Evolutionary conservation across 192 early-diverging fungal genomes (phyloP).

Genomic region (Entrophospora sp.): DNA sequence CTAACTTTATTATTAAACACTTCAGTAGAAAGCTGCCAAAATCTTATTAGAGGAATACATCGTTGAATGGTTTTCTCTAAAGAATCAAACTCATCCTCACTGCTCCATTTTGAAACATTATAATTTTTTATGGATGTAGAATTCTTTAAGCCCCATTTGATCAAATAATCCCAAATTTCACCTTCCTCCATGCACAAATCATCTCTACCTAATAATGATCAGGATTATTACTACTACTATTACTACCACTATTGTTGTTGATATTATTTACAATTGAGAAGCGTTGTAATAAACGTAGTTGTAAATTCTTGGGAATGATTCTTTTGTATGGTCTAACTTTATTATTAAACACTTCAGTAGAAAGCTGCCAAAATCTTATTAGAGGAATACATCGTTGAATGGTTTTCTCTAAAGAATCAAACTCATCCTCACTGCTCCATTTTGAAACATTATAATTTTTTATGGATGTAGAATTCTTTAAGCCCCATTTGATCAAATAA

Average conservation of each 20-base stretch:
- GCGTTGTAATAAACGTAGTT: constrained; percentile 8
- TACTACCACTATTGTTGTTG: neutral
- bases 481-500: constrained; percentile 13
- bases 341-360: neutral
- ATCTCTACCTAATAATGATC: constrained; percentile 3
- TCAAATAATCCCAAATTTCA: constrained; percentile 16
- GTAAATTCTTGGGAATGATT: constrained; percentile 8
- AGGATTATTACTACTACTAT: too few relatives aligned
- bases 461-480: constrained; percentile 1
- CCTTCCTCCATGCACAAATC: constrained; percentile 19
- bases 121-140: constrained; percentile 4
- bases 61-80: constrained; percentile 12
- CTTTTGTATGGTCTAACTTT: constrained; percentile 14
- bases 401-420: constrained; percentile 6
- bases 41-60: constrained; percentile 18
- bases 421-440: constrained; percentile 5
- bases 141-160: constrained; percentile 15
- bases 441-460: constrained; percentile 2
- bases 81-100: neutral
- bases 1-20: constrained; percentile 15
- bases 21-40: constrained; percentile 1
- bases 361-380: constrained; percentile 17
- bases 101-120: constrained; percentile 1
- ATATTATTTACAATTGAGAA: neutral
- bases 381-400: constrained; percentile 15